Evolutionary conservation across 2,329 filamentous ascomycete species (phyloP).

Genomic region (Dothideomycetidae sp.): DNA sequence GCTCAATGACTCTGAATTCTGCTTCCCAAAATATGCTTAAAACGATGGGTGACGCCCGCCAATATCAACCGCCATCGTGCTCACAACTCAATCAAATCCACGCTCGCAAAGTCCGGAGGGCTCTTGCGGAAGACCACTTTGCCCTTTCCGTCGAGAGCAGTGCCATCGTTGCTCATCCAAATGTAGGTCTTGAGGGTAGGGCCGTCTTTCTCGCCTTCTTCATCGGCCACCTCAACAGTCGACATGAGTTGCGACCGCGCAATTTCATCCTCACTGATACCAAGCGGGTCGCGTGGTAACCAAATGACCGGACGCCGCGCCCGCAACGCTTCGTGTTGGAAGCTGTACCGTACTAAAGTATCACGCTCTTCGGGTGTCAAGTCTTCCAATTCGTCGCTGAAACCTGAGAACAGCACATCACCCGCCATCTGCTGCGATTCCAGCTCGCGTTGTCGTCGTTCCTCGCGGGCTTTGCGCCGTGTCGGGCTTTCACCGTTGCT

Average conservation of each 20-base stretch:
- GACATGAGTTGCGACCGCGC: conserved; percentile 61
- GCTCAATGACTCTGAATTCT: too few species aligned
- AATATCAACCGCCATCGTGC: too few species aligned
- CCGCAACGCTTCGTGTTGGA: conserved; percentile 77
- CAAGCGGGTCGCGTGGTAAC: conserved; percentile 83
- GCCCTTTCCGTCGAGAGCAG: conserved; percentile 69
- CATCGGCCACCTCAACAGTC: conserved; percentile 33
- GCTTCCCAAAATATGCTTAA: too few species aligned
- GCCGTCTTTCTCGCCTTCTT: conserved; percentile 12
- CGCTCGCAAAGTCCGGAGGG: conserved; percentile 55
- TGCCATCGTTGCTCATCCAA: conserved; percentile 90
- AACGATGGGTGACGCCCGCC: too few species aligned
- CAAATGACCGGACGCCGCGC: conserved; percentile 78
- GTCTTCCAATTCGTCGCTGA: conserved; percentile 89
- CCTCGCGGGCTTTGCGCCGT: not conserved
- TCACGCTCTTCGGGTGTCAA: conserved; percentile 82
- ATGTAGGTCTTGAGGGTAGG: conserved; percentile 33
- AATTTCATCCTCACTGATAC: conserved; percentile 85
- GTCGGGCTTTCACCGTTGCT: not conserved
- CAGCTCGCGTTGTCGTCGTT: conserved; percentile 34
- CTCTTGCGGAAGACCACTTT: conserved; percentile 72
- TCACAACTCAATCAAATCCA: conserved; percentile 76
- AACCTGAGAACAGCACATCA: conserved; percentile 70
- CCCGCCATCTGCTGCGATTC: conserved; percentile 60
- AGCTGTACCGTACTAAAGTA: conserved; percentile 69